Evolutionary conservation across 106 monocot genomes (phyloP).

Genomic region (Apostasia ramifera): DNA sequence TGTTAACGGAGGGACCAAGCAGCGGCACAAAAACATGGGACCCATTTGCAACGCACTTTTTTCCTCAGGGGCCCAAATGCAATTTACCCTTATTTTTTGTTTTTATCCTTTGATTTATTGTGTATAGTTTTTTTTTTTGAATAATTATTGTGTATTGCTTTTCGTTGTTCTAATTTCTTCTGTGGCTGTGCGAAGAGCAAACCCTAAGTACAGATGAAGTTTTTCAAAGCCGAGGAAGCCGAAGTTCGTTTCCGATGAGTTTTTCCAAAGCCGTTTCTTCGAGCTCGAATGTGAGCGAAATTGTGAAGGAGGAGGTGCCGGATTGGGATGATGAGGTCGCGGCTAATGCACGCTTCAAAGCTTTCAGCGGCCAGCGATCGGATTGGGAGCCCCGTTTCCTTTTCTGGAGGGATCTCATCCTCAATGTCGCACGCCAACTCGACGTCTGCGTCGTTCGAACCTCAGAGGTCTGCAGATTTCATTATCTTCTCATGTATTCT

Average conservation of each 20-base stretch:
- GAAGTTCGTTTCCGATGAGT: not conserved
- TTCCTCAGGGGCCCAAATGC: too few species aligned
- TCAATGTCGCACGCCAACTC: conserved; percentile 62
- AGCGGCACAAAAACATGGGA: too few species aligned
- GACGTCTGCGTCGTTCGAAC: conserved; percentile 33
- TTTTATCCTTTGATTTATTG: too few species aligned
- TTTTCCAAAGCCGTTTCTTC: not conserved
- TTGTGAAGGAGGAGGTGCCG: conserved; percentile 54
- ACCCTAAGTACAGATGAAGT: not conserved
- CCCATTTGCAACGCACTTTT: too few species aligned
- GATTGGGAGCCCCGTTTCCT: conserved; percentile 73
- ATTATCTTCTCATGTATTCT: not conserved
- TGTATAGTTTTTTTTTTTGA: too few species aligned
- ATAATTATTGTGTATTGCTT: too few species aligned
- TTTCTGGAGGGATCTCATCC: conserved; percentile 85
- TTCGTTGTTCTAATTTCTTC: too few species aligned
- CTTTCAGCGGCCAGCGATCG: conserved; percentile 74
- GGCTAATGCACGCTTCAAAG: conserved; percentile 61
- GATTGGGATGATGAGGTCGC: conserved; percentile 82
- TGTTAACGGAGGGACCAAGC: too few species aligned
- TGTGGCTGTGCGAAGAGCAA: too few species aligned
- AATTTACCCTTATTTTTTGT: too few species aligned
- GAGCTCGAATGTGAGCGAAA: conserved; percentile 20
- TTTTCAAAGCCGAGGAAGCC: not conserved
- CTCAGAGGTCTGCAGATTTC: conserved; percentile 40